A percentile compares a stretch with the other conserved stretches of the same genome.
These are phyloP conservation scores for Secale cereale DNA, from an alignment of 176 grass and related monocot genomes.

Conservation along the genomic window DNA sequence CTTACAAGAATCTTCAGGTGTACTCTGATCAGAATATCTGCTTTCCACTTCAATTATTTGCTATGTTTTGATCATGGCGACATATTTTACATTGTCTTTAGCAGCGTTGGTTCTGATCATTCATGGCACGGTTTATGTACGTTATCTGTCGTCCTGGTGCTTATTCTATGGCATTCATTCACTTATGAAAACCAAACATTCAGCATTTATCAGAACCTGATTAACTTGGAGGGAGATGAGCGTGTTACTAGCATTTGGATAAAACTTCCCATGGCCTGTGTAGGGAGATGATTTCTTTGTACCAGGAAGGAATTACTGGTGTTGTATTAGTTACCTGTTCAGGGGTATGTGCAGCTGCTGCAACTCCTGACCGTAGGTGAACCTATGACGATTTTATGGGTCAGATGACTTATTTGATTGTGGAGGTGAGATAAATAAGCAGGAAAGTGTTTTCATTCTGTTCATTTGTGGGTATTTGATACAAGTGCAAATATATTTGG, in stretches of 20 bases:
- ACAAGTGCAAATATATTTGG: too few species aligned
- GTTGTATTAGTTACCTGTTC: too few species aligned
- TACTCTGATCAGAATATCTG: background rate
- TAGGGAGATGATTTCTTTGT: too few species aligned
- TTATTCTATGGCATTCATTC: background rate
- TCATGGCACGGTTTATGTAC: background rate
- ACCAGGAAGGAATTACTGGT: too few species aligned
- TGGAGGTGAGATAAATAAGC: too few species aligned
- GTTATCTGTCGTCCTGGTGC: background rate
- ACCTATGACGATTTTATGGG: too few species aligned
- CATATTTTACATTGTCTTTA: background rate
- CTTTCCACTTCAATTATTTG: background rate
- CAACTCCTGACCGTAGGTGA: too few species aligned
- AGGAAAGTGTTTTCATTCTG: too few species aligned
- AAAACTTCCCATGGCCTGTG: too few species aligned
- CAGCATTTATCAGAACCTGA: background rate
- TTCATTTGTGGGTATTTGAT: too few species aligned
- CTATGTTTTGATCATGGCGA: background rate
- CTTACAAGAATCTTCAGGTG: conserved; percentile 74
- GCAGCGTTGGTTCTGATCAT: background rate
- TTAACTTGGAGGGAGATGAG: background rate
- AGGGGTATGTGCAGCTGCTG: too few species aligned
- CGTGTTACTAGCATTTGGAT: background rate
- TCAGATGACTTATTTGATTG: too few species aligned
- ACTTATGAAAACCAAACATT: background rate